Percentiles rank a stretch among this genome's conserved stretches.
These are phyloP conservation scores for Hypoxylon sp. DNA, from an alignment of 2,329 filamentous ascomycete genomes.

Conservation along the genomic window DNA sequence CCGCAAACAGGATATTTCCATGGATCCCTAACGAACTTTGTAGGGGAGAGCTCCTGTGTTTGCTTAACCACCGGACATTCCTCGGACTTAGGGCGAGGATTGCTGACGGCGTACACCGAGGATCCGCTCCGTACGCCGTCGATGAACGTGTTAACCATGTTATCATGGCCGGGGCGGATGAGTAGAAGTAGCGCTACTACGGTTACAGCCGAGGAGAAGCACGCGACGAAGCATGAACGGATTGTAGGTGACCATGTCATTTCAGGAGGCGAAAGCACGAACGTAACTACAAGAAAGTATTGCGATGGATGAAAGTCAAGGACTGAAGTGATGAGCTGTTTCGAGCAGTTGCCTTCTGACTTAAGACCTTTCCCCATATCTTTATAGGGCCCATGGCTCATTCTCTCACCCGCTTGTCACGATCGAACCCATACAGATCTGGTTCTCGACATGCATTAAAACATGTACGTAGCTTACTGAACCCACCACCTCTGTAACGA, in stretches of 20 bases:
- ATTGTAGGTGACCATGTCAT: constrained; percentile 10
- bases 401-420: background rate
- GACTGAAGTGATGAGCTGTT: background rate
- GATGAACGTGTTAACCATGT: background rate
- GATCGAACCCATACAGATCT: background rate
- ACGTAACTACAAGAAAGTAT: background rate
- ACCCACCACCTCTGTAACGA: background rate
- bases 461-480: constrained; percentile 5
- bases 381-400: background rate
- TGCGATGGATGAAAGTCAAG: background rate
- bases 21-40: constrained; percentile 3
- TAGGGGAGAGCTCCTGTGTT: background rate
- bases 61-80: background rate
- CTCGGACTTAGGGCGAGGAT: background rate
- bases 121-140: background rate
- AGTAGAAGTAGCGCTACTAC: constrained; percentile 8
- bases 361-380: background rate
- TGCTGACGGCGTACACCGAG: background rate
- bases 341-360: background rate
- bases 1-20: constrained; percentile 6
- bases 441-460: background rate
- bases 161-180: constrained; percentile 2
- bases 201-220: constrained; percentile 2
- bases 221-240: constrained; percentile 2
- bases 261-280: background rate